Percentiles rank a stretch among this genome's conserved stretches.
phyloP scores from a whole-genome alignment of 352 stramenopile species.

The Globisporangium parvum region DNA sequence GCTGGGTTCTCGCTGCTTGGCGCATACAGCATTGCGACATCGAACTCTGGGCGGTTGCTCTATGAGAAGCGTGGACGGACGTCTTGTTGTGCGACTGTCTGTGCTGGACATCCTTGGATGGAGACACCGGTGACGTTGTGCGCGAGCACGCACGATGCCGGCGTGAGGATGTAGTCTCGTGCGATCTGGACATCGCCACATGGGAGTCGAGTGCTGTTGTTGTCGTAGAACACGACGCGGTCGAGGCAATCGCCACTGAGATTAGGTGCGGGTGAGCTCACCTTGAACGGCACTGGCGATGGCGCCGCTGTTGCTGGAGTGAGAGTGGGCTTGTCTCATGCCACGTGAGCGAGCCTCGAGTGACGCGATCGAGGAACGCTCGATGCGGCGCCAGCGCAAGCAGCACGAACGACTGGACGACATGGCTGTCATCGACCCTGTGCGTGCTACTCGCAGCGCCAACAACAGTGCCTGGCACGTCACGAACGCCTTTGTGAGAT shows the following conservation, averaged over 20 bases:
- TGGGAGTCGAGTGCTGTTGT: not conserved
- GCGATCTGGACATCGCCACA: slow-evolving; percentile 8
- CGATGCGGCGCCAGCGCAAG: too few relatives aligned
- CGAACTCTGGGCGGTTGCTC: not conserved
- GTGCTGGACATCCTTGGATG: not conserved
- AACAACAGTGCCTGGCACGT: too few relatives aligned
- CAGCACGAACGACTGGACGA: too few relatives aligned
- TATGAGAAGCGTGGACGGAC: not conserved
- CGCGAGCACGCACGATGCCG: slow-evolving; percentile 2
- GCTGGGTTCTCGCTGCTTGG: not conserved
- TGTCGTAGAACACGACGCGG: slow-evolving; percentile 2
- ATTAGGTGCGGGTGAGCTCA: too few relatives aligned
- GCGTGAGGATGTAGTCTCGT: slow-evolving; percentile 8
- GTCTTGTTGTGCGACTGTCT: not conserved
- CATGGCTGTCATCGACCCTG: too few relatives aligned
- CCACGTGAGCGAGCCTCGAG: too few relatives aligned
- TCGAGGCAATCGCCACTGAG: not conserved
- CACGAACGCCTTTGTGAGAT: too few relatives aligned
- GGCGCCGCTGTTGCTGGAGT: not conserved
- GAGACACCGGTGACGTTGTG: not conserved
- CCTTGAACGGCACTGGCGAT: not conserved
- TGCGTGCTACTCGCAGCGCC: too few relatives aligned
- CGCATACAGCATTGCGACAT: slow-evolving; percentile 3
- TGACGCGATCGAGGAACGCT: too few relatives aligned
- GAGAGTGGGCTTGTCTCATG: too few relatives aligned